phyloP scores from a whole-genome alignment of 495 filamentous ascomycete genomes.

The Aspergillus haitiensis region DNA sequence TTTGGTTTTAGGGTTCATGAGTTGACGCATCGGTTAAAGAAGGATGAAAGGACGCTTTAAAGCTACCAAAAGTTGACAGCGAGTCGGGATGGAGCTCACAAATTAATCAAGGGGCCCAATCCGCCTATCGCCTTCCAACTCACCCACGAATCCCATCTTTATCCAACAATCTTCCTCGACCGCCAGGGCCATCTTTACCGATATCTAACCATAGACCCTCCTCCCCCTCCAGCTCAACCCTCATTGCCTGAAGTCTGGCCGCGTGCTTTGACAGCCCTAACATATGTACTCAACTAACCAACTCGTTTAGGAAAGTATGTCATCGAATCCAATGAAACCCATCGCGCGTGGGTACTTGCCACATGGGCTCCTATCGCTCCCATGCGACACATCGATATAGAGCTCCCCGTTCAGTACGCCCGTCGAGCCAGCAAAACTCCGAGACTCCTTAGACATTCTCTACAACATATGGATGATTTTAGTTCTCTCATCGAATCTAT shows the following conservation, averaged over 20 bases:
- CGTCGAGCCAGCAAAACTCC: not conserved
- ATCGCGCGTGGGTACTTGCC: not conserved
- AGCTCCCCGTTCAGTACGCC: not conserved
- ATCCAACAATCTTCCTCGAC: not conserved
- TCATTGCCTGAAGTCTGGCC: not conserved
- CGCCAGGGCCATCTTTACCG: not conserved
- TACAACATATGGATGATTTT: not conserved
- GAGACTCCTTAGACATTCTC: not conserved
- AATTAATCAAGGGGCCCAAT: not conserved
- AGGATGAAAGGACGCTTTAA: not conserved
- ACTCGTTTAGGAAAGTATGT: not conserved
- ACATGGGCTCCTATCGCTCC: not conserved
- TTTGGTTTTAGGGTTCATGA: not conserved
- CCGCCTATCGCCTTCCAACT: not conserved
- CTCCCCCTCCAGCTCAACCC: not conserved
- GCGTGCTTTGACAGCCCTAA: not conserved
- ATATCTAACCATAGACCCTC: not conserved
- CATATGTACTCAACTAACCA: not conserved
- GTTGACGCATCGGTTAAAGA: not conserved
- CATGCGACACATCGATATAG: not conserved
- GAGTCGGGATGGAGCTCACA: not conserved
- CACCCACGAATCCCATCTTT: not conserved
- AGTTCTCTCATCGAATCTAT: not conserved
- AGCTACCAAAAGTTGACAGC: not conserved
- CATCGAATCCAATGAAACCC: not conserved